A percentile compares a stretch with the other conserved stretches of the same genome.
phyloP scores from a whole-genome alignment of 1,284 basidiomycete species.

The Moesziomyces sp. region DNA sequence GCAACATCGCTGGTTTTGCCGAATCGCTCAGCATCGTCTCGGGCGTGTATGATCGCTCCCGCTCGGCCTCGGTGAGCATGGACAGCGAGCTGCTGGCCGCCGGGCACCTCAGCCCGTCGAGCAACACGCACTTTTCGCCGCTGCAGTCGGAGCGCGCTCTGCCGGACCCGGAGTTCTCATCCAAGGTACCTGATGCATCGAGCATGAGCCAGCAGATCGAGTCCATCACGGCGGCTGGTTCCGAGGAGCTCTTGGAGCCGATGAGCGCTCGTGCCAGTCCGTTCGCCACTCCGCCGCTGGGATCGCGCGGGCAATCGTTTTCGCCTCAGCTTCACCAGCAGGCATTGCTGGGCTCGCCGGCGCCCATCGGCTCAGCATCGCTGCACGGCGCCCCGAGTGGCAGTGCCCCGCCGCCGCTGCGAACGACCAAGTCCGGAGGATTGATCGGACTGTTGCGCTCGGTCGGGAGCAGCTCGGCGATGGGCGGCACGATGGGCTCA shows the following conservation, averaged over 20 bases:
- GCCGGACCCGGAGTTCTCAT: conserved; percentile 29
- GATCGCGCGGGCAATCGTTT: conserved; percentile 18
- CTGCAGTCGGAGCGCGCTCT: conserved; percentile 22
- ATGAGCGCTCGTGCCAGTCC: conserved; percentile 15
- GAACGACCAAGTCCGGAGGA: conserved; percentile 20
- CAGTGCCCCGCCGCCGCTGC: conserved; percentile 9
- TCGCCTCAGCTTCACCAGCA: conserved; percentile 19
- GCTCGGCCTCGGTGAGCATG: conserved; percentile 29
- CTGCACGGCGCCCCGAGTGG: background rate
- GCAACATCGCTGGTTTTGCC: conserved; percentile 24
- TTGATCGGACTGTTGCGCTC: conserved; percentile 39
- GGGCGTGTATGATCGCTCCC: conserved; percentile 5
- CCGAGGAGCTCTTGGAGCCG: conserved; percentile 28
- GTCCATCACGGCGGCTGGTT: conserved; percentile 21
- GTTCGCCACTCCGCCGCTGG: conserved; percentile 32
- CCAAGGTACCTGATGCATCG: conserved; percentile 20
- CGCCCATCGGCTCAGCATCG: conserved; percentile 23
- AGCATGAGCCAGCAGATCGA: conserved; percentile 38
- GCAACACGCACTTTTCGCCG: conserved; percentile 38
- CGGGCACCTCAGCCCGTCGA: conserved; percentile 18
- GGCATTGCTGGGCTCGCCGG: conserved; percentile 37
- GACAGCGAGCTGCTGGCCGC: conserved; percentile 22
- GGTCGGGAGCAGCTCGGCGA: conserved; percentile 28
- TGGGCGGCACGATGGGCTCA: conserved; percentile 7
- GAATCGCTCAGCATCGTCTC: conserved; percentile 43